Conservation (phyloP, 2,329 filamentous ascomycete genomes). For the Calonectria pseudoturangicola region DNA sequence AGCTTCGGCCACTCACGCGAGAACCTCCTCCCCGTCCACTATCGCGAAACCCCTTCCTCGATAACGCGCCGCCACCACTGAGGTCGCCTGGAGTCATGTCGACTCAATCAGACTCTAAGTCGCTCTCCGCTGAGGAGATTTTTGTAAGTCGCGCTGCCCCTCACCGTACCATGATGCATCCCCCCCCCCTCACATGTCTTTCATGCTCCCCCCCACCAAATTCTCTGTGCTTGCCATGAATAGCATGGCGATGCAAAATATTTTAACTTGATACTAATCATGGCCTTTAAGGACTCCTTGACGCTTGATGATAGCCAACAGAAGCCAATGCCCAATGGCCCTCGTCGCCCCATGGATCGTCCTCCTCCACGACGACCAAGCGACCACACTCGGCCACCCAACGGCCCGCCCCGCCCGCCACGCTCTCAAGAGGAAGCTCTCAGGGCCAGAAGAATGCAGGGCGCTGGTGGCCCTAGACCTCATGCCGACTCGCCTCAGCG, state of each 20-base stretch:
- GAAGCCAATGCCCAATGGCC: slow-evolving; percentile 62
- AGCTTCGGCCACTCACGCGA: slow-evolving; percentile 77
- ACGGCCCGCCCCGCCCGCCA: slow-evolving; percentile 70
- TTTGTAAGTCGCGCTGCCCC: slow-evolving; percentile 78
- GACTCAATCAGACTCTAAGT: slow-evolving; percentile 65
- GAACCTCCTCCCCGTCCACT: slow-evolving; percentile 84
- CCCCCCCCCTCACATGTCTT: neutral
- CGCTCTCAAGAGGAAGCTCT: slow-evolving; percentile 81
- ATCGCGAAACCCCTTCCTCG: slow-evolving; percentile 86
- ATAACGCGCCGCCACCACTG: slow-evolving; percentile 67
- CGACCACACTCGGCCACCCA: slow-evolving; percentile 69
- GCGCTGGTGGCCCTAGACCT: slow-evolving; percentile 59
- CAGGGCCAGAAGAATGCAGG: slow-evolving; percentile 66
- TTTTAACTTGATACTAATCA: slow-evolving; percentile 28
- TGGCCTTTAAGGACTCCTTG: slow-evolving; percentile 78
- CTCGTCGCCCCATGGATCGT: slow-evolving; percentile 61
- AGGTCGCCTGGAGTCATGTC: slow-evolving; percentile 71
- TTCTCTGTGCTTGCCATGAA: neutral
- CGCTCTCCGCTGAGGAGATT: slow-evolving; percentile 79
- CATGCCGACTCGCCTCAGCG: slow-evolving; percentile 63
- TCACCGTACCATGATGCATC: too few relatives aligned
- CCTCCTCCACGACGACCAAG: slow-evolving; percentile 50
- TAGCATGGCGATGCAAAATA: neutral
- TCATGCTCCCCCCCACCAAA: neutral
- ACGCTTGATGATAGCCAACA: slow-evolving; percentile 76